phyloP scores from a whole-genome alignment of 225 moss, liverwort and hornwort species.

The Lunularia cruciata region DNA sequence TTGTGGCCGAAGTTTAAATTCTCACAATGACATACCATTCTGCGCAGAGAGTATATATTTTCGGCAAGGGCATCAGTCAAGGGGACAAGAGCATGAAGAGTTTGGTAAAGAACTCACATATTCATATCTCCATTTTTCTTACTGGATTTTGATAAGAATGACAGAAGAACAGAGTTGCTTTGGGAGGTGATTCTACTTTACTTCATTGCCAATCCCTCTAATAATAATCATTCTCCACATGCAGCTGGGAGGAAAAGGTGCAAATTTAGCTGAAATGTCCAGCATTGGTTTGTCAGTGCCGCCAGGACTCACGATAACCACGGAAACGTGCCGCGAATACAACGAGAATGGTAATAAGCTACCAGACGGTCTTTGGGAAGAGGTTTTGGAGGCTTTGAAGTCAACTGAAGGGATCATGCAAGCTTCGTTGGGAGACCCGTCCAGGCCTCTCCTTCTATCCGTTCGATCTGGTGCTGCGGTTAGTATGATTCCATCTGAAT shows the following conservation, averaged over 20 bases:
- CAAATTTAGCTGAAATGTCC: slow-evolving; percentile 93
- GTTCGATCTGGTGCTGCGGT: slow-evolving; percentile 96
- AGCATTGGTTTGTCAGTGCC: slow-evolving; percentile 91
- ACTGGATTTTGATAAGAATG: background rate
- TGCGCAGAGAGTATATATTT: slow-evolving; percentile 80
- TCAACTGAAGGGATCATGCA: slow-evolving; percentile 75
- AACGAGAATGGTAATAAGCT: slow-evolving; percentile 64
- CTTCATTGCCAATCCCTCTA: background rate
- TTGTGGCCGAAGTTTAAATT: background rate
- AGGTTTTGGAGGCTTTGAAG: slow-evolving; percentile 68
- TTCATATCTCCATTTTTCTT: no score
- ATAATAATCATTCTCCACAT: background rate
- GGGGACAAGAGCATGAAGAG: slow-evolving; percentile 89
- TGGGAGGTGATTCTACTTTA: background rate
- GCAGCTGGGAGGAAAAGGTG: slow-evolving; percentile 95
- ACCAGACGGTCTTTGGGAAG: slow-evolving; percentile 85
- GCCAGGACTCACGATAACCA: slow-evolving; percentile 91
- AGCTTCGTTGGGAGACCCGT: slow-evolving; percentile 66
- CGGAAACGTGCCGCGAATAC: slow-evolving; percentile 85
- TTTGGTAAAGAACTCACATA: slow-evolving; percentile 47
- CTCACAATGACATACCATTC: background rate
- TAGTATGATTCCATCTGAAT: slow-evolving; percentile 30
- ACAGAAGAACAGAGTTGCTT: background rate
- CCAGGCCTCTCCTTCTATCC: slow-evolving; percentile 80
- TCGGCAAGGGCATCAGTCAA: slow-evolving; percentile 80